These are phyloP conservation scores for Penicillium coffeae DNA, from an alignment of 495 filamentous ascomycete genomes.

Conservation along the genomic window DNA sequence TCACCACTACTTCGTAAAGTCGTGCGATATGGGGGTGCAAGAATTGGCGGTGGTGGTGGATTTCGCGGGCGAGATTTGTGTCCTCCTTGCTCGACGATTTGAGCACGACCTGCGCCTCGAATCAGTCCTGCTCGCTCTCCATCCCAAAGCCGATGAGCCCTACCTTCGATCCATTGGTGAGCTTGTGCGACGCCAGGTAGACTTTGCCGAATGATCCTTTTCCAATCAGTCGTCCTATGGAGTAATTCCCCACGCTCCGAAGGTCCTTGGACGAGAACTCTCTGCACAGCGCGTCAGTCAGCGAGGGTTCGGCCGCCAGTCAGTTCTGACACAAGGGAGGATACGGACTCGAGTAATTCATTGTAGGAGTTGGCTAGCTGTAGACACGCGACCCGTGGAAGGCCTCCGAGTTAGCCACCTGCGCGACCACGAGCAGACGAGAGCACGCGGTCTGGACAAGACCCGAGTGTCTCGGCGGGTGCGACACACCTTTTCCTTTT, in stretches of 20 bases:
- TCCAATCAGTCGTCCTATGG: slow-evolving; percentile 83
- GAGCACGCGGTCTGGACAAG: too few species aligned
- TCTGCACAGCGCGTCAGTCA: slow-evolving; percentile 45
- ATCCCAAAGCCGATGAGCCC: slow-evolving; percentile 13
- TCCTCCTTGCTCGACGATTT: slow-evolving; percentile 97
- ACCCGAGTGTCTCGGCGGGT: too few species aligned
- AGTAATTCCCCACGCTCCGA: slow-evolving; percentile 89
- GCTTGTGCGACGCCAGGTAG: slow-evolving; percentile 92
- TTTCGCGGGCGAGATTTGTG: slow-evolving; percentile 90
- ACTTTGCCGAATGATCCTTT: slow-evolving; percentile 99
- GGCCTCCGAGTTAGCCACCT: slow-evolving; percentile 20
- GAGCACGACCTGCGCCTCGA: slow-evolving; percentile 72
- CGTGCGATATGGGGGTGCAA: slow-evolving; percentile 95
- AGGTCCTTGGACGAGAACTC: slow-evolving; percentile 94
- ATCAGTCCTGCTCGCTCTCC: slow-evolving; percentile 2
- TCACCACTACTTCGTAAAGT: slow-evolving; percentile 96
- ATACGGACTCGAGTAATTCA: slow-evolving; percentile 84
- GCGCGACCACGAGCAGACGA: too few species aligned
- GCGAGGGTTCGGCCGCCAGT: too few species aligned
- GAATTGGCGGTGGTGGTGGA: slow-evolving; percentile 97
- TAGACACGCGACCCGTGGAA: slow-evolving; percentile 13
- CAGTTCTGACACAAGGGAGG: neutral
- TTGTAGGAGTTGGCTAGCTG: slow-evolving; percentile 96
- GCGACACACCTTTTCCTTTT: slow-evolving; percentile 88
- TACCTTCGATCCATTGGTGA: slow-evolving; percentile 98